phyloP scores from a whole-genome alignment of 352 stramenopile species.

The Plasmopara muralis region DNA sequence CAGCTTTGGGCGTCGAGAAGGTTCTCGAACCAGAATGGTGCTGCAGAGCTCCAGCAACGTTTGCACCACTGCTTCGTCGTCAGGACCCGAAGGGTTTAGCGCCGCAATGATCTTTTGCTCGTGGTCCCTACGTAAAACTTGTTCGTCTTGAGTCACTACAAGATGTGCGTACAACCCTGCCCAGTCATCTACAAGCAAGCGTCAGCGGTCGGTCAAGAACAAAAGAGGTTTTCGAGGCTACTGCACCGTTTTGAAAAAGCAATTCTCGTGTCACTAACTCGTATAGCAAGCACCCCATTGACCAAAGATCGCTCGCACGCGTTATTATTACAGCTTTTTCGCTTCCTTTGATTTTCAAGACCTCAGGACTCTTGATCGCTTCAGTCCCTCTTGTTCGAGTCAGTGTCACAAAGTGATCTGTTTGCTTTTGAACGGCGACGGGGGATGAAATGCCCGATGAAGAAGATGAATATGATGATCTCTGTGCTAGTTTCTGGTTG shows the following conservation, averaged over 20 bases:
- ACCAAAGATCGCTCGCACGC: slow-evolving; percentile 58
- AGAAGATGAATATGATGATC: slow-evolving; percentile 21
- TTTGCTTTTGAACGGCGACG: slow-evolving; percentile 3
- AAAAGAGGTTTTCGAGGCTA: background rate
- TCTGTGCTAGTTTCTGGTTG: slow-evolving; percentile 10
- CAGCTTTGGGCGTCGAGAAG: slow-evolving; percentile 22
- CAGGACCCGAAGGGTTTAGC: slow-evolving; percentile 24
- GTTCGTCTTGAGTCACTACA: slow-evolving; percentile 23
- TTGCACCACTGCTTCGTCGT: slow-evolving; percentile 27
- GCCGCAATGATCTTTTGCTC: slow-evolving; percentile 25
- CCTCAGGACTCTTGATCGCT: slow-evolving; percentile 73
- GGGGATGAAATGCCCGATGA: slow-evolving; percentile 9
- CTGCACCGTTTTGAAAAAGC: slow-evolving; percentile 52
- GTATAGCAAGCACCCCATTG: slow-evolving; percentile 59
- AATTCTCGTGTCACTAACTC: slow-evolving; percentile 62
- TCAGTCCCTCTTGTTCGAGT: slow-evolving; percentile 60
- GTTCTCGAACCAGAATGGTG: slow-evolving; percentile 28
- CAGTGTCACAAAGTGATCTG: slow-evolving; percentile 12
- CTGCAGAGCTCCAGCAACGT: slow-evolving; percentile 23
- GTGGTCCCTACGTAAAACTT: slow-evolving; percentile 39
- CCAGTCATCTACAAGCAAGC: slow-evolving; percentile 45
- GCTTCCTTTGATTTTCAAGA: slow-evolving; percentile 42
- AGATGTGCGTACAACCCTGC: slow-evolving; percentile 55
- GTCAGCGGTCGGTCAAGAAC: background rate
- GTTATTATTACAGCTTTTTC: slow-evolving; percentile 26